Evolutionary conservation across 176 grass and related monocot species (phyloP).

Genomic region (Juncus inflexus): DNA sequence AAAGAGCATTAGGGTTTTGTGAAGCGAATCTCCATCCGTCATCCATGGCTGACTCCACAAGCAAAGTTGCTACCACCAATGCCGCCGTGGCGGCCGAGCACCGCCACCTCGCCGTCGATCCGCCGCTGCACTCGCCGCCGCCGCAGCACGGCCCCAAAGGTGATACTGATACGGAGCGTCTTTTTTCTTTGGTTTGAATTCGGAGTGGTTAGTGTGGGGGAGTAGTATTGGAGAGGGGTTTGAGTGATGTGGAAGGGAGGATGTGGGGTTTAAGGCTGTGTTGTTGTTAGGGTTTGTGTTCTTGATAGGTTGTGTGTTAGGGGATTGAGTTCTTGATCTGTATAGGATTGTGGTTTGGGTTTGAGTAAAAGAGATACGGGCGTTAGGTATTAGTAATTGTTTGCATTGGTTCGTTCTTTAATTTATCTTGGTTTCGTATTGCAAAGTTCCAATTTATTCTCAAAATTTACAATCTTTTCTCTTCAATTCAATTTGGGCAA

Average conservation of each 20-base stretch:
- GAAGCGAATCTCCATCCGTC: not conserved
- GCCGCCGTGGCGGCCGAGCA: slow-evolving; percentile 30
- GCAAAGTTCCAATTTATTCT: not conserved
- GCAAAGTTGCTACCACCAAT: not conserved
- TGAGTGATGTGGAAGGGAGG: not conserved
- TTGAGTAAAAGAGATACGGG: too few species aligned
- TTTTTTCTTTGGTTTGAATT: not conserved
- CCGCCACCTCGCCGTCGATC: slow-evolving; percentile 55
- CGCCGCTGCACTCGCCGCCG: slow-evolving; percentile 18
- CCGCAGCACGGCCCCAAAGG: slow-evolving; percentile 64
- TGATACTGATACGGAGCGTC: slow-evolving; percentile 6
- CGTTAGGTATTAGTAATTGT: not conserved
- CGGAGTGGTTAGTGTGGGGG: slow-evolving; percentile 10
- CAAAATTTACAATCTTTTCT: not conserved
- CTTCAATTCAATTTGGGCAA: not conserved
- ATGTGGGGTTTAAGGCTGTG: not conserved
- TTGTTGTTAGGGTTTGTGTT: not conserved
- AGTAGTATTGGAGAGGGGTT: slow-evolving; percentile 28
- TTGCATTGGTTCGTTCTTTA: too few species aligned
- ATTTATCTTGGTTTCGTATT: too few species aligned
- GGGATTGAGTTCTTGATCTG: not conserved
- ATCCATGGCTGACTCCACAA: slow-evolving; percentile 21
- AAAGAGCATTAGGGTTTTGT: slow-evolving; percentile 24
- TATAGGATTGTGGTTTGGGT: slow-evolving; percentile 2
- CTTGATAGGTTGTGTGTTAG: not conserved